Conservation (phyloP, 78 protist genomes). For the Dictyostelium discoideum region dicty_2.7 NC_007088.5:5858501-5859000, state of each 20-base stretch:
- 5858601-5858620: slow-evolving; percentile 80
- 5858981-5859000: neutral
- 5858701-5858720: neutral
- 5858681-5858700: slow-evolving; percentile 31
- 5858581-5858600: neutral
- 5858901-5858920: too few relatives aligned
- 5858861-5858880: neutral
- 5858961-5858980: neutral
- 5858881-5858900: neutral
- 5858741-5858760: neutral
- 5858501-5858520: slow-evolving; percentile 80
- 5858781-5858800: too few relatives aligned
- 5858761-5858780: neutral
- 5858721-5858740: neutral
- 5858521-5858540: slow-evolving; percentile 75
- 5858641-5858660: slow-evolving; percentile 77
- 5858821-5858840: neutral
- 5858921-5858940: neutral
- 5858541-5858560: slow-evolving; percentile 21
- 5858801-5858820: neutral
- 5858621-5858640: slow-evolving; percentile 75
- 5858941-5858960: neutral
- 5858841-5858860: neutral
- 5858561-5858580: neutral
- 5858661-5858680: slow-evolving; percentile 62